phyloP scores from a whole-genome alignment of 768 basidiomycete genomes.

The Trametes punicea region DNA sequence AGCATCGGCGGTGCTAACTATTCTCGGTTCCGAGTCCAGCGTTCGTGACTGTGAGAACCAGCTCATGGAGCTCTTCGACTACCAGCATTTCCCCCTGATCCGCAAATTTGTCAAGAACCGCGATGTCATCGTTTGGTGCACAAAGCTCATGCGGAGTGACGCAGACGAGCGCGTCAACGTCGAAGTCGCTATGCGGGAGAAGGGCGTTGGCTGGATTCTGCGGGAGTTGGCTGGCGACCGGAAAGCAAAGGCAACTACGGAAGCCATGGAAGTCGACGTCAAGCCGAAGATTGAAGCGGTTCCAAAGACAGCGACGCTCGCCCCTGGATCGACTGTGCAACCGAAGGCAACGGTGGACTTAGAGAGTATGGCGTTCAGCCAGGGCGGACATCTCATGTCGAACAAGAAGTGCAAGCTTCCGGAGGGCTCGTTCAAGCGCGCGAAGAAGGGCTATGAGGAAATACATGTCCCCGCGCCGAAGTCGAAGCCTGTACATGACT shows the following conservation, averaged over 20 bases:
- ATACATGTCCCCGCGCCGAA: slow-evolving; percentile 96
- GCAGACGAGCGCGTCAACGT: slow-evolving; percentile 89
- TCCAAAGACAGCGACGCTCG: slow-evolving; percentile 82
- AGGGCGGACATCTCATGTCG: slow-evolving; percentile 96
- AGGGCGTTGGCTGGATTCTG: slow-evolving; percentile 93
- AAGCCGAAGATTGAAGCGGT: slow-evolving; percentile 43
- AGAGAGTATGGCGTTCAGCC: slow-evolving; percentile 92
- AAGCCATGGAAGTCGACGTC: slow-evolving; percentile 81
- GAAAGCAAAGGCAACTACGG: slow-evolving; percentile 49
- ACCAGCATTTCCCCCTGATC: slow-evolving; percentile 85
- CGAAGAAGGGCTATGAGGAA: slow-evolving; percentile 96
- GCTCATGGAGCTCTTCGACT: slow-evolving; percentile 96
- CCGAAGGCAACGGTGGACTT: slow-evolving; percentile 86
- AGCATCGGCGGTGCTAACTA: slow-evolving; percentile 75
- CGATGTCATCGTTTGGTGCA: slow-evolving; percentile 97
- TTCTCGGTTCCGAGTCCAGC: slow-evolving; percentile 83
- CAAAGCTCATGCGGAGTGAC: slow-evolving; percentile 86
- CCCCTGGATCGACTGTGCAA: slow-evolving; percentile 82
- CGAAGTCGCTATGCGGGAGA: slow-evolving; percentile 98
- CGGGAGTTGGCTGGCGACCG: slow-evolving; percentile 84
- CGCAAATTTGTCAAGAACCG: slow-evolving; percentile 92
- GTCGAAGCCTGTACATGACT: slow-evolving; percentile 56
- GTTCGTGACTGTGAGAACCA: slow-evolving; percentile 93
- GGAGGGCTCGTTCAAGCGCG: slow-evolving; percentile 95
- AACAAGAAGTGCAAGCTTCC: slow-evolving; percentile 99